Evolutionary conservation across 2,329 filamentous ascomycete genomes (phyloP).

Genomic region (Akanthomyces dipterigenus): DNA sequence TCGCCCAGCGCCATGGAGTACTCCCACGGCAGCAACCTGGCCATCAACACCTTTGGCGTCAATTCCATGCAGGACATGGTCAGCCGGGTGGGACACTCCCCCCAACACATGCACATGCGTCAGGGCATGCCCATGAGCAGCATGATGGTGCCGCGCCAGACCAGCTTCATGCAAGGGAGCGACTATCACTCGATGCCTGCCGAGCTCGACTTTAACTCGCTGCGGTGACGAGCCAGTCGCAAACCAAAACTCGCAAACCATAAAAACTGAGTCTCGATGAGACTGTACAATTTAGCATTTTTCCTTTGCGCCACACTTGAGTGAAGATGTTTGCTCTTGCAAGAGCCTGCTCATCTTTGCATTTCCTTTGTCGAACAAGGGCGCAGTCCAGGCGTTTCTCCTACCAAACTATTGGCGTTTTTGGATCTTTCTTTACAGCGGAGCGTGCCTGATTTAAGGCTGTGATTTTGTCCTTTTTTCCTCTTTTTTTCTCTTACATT

Average conservation of each 20-base stretch:
- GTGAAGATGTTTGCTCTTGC: neutral
- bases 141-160: conserved; percentile 25
- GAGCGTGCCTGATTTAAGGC: neutral
- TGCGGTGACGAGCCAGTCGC: conserved; percentile 14
- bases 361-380: neutral
- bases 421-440: neutral
- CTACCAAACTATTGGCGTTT: neutral
- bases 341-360: neutral
- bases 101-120: conserved; percentile 24
- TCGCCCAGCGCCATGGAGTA: conserved; percentile 45
- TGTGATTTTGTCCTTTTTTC: neutral
- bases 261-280: neutral
- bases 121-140: conserved; percentile 24
- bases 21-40: conserved; percentile 23
- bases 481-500: neutral
- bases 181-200: conserved; percentile 5
- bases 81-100: conserved; percentile 32
- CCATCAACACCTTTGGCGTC: conserved; percentile 35
- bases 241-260: neutral
- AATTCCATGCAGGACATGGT: conserved; percentile 47
- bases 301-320: neutral
- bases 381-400: neutral
- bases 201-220: conserved; percentile 16
- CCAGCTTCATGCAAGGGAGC: conserved; percentile 24
- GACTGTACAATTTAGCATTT: neutral